Conservation (phyloP, 2,329 filamentous ascomycete genomes). For the Diplodia seriata region DNA sequence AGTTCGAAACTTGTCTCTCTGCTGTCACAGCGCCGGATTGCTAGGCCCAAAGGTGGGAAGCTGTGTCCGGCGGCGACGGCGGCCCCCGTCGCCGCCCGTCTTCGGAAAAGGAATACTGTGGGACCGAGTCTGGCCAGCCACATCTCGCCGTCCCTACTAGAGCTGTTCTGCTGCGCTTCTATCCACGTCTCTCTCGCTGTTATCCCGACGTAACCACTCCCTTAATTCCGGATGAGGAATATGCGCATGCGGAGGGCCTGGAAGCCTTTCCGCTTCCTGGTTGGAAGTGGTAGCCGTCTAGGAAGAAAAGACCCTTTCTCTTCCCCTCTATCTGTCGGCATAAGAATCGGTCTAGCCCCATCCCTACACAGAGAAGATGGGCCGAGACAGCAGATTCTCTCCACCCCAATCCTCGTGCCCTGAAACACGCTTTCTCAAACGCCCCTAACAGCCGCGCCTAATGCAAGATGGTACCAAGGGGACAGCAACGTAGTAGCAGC, state of each 20-base stretch:
- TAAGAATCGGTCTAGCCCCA: neutral
- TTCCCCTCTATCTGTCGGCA: neutral
- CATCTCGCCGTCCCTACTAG: neutral
- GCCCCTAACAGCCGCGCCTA: neutral
- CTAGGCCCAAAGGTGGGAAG: neutral
- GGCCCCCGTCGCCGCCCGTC: neutral
- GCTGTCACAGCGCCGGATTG: neutral
- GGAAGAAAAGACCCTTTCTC: neutral
- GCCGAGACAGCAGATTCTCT: neutral
- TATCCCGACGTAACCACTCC: neutral
- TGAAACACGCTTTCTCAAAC: constrained; percentile 18
- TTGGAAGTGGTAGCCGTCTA: neutral
- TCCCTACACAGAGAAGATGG: neutral
- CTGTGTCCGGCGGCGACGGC: neutral
- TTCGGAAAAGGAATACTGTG: neutral
- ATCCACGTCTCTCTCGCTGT: neutral
- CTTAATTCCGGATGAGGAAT: neutral
- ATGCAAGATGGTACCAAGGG: neutral
- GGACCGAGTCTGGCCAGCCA: neutral
- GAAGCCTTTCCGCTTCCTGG: neutral
- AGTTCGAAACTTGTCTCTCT: constrained; percentile 23
- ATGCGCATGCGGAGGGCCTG: neutral
- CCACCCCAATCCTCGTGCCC: neutral
- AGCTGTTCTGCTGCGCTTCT: neutral
- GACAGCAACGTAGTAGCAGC: neutral